Conservation (phyloP, 169 alveolate species). For the Cryptosporidium sp. region DNA sequence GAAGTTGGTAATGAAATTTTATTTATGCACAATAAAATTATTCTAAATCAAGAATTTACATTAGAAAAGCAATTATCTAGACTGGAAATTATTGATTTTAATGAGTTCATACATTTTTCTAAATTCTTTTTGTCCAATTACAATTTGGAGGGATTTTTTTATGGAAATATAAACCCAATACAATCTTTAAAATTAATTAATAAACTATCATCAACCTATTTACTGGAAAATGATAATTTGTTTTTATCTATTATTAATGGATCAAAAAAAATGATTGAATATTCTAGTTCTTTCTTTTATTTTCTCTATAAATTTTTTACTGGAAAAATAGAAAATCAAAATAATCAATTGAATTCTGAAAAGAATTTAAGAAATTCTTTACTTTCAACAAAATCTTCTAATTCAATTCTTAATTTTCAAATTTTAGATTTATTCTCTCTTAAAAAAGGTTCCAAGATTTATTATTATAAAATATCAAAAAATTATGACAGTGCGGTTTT, state of each 20-base stretch:
- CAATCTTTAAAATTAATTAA: neutral
- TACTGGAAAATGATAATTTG: neutral
- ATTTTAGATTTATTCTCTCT: slow-evolving; percentile 9
- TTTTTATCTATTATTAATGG: neutral
- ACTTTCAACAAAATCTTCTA: neutral
- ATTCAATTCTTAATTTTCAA: neutral
- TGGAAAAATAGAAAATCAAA: neutral
- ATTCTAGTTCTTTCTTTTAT: neutral
- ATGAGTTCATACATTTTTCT: neutral
- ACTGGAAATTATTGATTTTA: neutral
- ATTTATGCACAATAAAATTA: neutral
- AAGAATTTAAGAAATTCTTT: slow-evolving; percentile 1
- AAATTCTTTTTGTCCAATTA: neutral
- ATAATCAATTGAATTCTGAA: neutral
- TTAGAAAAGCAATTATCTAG: neutral
- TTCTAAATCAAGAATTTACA: slow-evolving; percentile 17
- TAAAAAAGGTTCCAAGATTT: slow-evolving; percentile 23
- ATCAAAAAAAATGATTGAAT: too few relatives aligned
- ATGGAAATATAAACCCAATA: slow-evolving; percentile 16
- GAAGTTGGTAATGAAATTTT: neutral
- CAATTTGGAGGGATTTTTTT: slow-evolving; percentile 14
- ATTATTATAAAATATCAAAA: neutral
- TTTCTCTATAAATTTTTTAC: neutral
- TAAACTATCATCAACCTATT: neutral
- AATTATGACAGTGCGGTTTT: slow-evolving; percentile 7